Percentiles rank a stretch among this genome's conserved stretches.
Evolutionary conservation across 257 asterid species (phyloP).

Genomic region (Linaria vulgaris): DNA sequence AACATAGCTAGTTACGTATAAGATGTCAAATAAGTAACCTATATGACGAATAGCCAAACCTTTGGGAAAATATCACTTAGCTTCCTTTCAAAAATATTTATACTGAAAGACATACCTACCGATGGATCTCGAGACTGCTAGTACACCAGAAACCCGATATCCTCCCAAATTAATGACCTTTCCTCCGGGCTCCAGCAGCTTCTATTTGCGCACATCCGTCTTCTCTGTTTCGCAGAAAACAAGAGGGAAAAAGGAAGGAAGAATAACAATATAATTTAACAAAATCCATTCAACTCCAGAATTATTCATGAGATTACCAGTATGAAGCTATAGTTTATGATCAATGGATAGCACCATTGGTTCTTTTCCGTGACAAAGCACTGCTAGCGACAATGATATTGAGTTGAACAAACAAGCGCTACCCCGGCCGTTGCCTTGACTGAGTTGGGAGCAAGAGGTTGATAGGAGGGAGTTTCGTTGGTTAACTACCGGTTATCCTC

Average conservation of each 20-base stretch:
- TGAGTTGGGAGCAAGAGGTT: constrained; percentile 63
- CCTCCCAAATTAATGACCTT: constrained; percentile 81
- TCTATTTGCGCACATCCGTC: constrained; percentile 66
- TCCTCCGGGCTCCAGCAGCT: constrained; percentile 75
- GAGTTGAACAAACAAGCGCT: constrained; percentile 60
- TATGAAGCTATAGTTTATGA: constrained; percentile 58
- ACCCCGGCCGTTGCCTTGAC: constrained; percentile 94
- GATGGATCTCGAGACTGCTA: constrained; percentile 75
- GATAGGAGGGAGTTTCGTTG: constrained; percentile 25
- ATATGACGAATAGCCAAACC: not conserved
- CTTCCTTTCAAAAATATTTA: not conserved
- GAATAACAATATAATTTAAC: not conserved
- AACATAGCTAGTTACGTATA: too few relatives aligned
- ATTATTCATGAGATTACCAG: not conserved
- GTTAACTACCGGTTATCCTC: constrained; percentile 40
- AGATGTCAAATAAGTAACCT: too few relatives aligned
- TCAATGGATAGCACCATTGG: constrained; percentile 68
- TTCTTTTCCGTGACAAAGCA: constrained; percentile 62
- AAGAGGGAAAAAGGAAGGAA: not conserved
- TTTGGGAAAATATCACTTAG: not conserved
- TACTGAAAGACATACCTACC: constrained; percentile 44
- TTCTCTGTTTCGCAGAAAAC: constrained; percentile 64
- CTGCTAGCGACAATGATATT: constrained; percentile 83
- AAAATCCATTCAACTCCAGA: too few relatives aligned
- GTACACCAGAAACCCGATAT: constrained; percentile 75